Percentiles rank a stretch among this genome's conserved stretches.
Evolutionary conservation across 139 green algal species (phyloP).

Genomic region (Trebouxia sp.): DNA sequence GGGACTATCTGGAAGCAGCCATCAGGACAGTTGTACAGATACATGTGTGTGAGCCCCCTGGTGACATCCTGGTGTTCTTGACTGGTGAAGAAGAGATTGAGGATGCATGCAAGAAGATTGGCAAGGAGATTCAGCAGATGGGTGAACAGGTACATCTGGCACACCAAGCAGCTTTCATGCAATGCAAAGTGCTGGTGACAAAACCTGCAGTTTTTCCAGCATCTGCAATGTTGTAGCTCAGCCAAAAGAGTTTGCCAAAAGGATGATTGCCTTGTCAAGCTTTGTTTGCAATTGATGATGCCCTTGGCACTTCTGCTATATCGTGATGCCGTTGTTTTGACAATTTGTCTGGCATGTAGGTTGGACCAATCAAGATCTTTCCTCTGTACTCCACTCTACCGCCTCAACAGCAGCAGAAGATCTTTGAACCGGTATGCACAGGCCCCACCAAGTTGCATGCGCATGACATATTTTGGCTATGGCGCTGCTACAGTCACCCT

Average conservation of each 20-base stretch:
- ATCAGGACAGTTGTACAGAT: constrained; percentile 98
- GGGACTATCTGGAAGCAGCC: constrained; percentile 97
- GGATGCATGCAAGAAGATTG: constrained; percentile 95
- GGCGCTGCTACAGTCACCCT: neutral
- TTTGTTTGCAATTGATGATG: no score
- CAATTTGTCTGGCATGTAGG: no score
- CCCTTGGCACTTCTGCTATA: no score
- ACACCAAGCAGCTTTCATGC: neutral
- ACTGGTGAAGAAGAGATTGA: constrained; percentile 99
- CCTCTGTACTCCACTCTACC: constrained; percentile 98
- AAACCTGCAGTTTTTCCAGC: no score
- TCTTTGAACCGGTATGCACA: constrained; percentile 85
- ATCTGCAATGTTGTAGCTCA: no score
- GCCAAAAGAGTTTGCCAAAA: neutral
- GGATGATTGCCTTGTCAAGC: neutral
- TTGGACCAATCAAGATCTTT: constrained; percentile 91
- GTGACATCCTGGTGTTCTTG: constrained; percentile 98
- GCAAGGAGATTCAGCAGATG: constrained; percentile 61
- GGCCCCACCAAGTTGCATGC: neutral
- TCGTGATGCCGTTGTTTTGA: no score
- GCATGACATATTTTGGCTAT: neutral
- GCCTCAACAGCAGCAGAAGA: constrained; percentile 93
- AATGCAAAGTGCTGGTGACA: no score
- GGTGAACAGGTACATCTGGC: constrained; percentile 8
- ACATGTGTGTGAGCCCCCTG: constrained; percentile 80